Base-by-base conservation (phyloP, 352 stramenopile genomes). In the Thalassiosira sp. region DNA sequence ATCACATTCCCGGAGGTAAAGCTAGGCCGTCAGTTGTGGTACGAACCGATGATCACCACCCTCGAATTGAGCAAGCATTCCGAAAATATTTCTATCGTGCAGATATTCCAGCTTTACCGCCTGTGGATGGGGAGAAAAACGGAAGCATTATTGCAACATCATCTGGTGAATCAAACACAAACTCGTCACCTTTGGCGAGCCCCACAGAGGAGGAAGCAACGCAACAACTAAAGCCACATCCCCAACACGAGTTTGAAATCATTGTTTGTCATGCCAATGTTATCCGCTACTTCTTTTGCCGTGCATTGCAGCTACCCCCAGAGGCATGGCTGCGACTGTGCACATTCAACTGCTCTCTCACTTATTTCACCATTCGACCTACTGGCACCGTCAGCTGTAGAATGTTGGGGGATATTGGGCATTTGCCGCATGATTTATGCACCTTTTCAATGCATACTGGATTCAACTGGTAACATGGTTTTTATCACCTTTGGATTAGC, bases 251-350 rank as follows among this genome's bases (percentile, higher is more conserved):
- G 70, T 94, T 93, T 71, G 87, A 93, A 77, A 87, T 95, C 48
- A 87, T 95, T 56, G 87, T 95, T 7, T 94, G 90, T 61, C 90
- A 95, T 57, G 89, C 80, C 49, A 95, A 95, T 61, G 89, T 95
- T 0, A 94, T 95, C 77, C 85, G 90, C 20, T 95, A 93, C 71
- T 94, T 94, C 70, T 84, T 93, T 13, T 90, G 89, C 48, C 70
- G 90, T 3, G 89, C 89, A 0, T 57, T 95, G 24, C 90, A 95
- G 61, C 57, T 95, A 0, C 89, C 89, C 57, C 90, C 90, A 8
- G 88, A 93, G 66, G 88, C 87, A 42, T 95, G 90, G 90, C 70
- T 95, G 5, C 75, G 90, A 31, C 71, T 94, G n/a, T 93, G 82
- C 56, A 87, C 87, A 3, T 93, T 93, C 64, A 95, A 95, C 76